phyloP scores from a whole-genome alignment of 352 stramenopile genomes.

The Chrysophaeum taylorii region DNA sequence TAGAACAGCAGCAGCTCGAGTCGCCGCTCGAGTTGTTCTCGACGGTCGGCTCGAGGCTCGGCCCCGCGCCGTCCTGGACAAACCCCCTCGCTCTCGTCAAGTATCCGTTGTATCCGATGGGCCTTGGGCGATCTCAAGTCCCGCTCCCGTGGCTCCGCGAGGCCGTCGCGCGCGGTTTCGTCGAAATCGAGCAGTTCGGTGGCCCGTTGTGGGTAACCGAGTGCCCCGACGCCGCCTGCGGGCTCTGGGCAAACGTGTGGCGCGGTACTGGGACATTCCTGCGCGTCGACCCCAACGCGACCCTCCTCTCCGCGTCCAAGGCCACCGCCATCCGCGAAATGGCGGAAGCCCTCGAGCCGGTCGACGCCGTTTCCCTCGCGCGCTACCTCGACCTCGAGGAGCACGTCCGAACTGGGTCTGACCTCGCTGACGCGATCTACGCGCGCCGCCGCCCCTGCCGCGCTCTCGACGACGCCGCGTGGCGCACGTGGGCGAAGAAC shows the following conservation, averaged over 20 bases:
- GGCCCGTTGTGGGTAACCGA: not conserved
- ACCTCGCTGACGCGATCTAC: not conserved
- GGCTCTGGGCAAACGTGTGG: slow-evolving; percentile 4
- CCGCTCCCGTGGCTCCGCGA: not conserved
- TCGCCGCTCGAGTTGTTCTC: too few relatives aligned
- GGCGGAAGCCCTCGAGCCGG: not conserved
- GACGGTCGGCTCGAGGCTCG: not conserved
- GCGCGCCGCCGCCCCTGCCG: not conserved
- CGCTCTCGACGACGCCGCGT: not conserved
- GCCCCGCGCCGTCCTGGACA: not conserved
- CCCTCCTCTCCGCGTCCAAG: not conserved
- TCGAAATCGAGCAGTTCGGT: slow-evolving; percentile 7
- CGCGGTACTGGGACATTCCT: not conserved
- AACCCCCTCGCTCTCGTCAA: not conserved
- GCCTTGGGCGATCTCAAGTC: not conserved
- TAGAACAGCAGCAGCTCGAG: too few relatives aligned
- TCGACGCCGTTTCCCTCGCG: not conserved
- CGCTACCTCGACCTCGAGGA: not conserved
- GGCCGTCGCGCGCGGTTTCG: not conserved
- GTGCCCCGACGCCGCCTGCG: not conserved
- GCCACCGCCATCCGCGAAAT: not conserved
- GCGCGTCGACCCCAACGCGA: not conserved
- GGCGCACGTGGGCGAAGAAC: not conserved
- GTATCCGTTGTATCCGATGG: not conserved
- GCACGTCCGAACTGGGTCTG: not conserved